Evolutionary conservation across 1,284 basidiomycete genomes (phyloP).

Genomic region (Tylopilus orsonianus): DNA sequence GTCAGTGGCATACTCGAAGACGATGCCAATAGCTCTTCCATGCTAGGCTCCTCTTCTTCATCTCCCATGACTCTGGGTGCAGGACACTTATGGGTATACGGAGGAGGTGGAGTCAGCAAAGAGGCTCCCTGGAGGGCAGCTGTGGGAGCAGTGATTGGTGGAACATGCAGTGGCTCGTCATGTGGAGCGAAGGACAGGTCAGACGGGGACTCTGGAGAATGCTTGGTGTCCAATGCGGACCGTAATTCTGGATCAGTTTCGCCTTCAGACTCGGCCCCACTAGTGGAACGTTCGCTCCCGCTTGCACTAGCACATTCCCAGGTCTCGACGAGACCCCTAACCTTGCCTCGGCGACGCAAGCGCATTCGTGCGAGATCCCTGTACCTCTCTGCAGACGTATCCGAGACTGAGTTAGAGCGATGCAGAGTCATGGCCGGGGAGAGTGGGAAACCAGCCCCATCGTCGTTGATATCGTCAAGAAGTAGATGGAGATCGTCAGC

Average conservation of each 20-base stretch:
- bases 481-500: slow-evolving; percentile 25
- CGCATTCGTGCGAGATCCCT: slow-evolving; percentile 33
- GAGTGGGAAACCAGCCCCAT: slow-evolving; percentile 5
- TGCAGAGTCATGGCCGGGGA: slow-evolving; percentile 22
- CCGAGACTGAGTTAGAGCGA: slow-evolving; percentile 29
- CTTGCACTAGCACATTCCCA: slow-evolving; percentile 30
- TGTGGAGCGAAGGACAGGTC: background rate
- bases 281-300: slow-evolving; percentile 25
- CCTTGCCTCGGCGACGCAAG: slow-evolving; percentile 30
- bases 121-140: slow-evolving; percentile 1
- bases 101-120: slow-evolving; percentile 19
- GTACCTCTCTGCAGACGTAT: slow-evolving; percentile 31
- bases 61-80: background rate
- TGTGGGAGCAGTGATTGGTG: slow-evolving; percentile 1
- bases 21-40: slow-evolving; percentile 29
- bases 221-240: background rate
- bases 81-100: slow-evolving; percentile 8
- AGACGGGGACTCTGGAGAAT: background rate
- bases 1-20: slow-evolving; percentile 21
- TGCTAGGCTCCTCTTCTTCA: slow-evolving; percentile 30
- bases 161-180: background rate
- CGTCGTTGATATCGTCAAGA: background rate
- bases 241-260: slow-evolving; percentile 12
- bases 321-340: slow-evolving; percentile 34
- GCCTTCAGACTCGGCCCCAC: slow-evolving; percentile 25